Percentiles rank a stretch among this genome's conserved stretches.
Evolutionary conservation across 441 rosid species (phyloP).

Genomic region (Populus tomentosa): DNA sequence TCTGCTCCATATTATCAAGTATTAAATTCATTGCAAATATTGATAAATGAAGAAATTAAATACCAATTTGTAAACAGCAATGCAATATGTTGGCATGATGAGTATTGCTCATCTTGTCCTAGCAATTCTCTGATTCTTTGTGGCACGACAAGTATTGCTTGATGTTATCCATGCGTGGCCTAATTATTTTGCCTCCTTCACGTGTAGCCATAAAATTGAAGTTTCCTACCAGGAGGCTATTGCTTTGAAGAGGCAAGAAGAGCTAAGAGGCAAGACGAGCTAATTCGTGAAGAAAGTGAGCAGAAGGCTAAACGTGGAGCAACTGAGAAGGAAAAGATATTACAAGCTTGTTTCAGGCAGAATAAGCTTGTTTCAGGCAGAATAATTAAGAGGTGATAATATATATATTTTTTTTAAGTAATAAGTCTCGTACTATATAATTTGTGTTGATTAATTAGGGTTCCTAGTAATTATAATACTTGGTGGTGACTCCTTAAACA

Average conservation of each 20-base stretch:
- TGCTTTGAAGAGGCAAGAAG: constrained; percentile 85
- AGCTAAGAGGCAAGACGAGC: no score
- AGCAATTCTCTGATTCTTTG: neutral
- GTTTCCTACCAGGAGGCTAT: constrained; percentile 92
- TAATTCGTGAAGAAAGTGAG: constrained; percentile 85
- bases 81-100: neutral
- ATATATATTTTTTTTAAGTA: no score
- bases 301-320: constrained; percentile 78
- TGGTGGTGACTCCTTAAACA: no score
- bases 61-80: neutral
- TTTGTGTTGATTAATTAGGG: no score
- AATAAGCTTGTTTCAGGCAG: fast-evolving
- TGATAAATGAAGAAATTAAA: neutral
- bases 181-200: constrained; percentile 15
- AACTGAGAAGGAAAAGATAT: constrained; percentile 63
- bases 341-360: no score
- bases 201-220: constrained; percentile 73
- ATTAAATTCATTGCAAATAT: neutral
- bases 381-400: fast-evolving
- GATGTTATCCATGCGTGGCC: neutral
- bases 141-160: neutral
- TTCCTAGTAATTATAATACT: no score
- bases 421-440: no score
- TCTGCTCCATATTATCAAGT: neutral
- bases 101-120: neutral